Evolutionary conservation across 108 stramenopile species (phyloP).

Genomic region (Schizochytrium sp.): DNA sequence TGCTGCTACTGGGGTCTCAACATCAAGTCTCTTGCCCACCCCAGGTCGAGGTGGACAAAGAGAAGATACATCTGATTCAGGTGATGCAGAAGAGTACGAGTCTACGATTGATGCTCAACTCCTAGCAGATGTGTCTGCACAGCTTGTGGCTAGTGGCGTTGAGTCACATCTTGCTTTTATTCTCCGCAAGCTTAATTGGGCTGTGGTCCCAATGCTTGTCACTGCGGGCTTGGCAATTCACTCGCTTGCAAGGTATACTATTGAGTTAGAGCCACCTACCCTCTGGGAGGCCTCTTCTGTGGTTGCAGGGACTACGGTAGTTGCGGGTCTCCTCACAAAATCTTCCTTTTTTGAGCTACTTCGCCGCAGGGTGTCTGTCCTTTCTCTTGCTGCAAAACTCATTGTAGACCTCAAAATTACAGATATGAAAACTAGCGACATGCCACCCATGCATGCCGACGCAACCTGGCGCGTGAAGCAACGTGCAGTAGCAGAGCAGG

Average conservation of each 20-base stretch:
- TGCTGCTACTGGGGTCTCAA: too few relatives aligned
- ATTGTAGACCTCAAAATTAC: conserved; percentile 53
- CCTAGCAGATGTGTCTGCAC: neutral
- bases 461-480: conserved; percentile 26
- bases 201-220: neutral
- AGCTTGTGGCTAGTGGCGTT: conserved; percentile 36
- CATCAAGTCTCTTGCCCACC: neutral
- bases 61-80: neutral
- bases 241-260: neutral
- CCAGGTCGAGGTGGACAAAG: neutral
- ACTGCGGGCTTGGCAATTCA: neutral
- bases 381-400: conserved; percentile 9
- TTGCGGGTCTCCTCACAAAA: neutral
- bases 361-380: neutral
- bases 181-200: conserved; percentile 34
- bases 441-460: conserved; percentile 26
- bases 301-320: neutral
- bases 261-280: neutral
- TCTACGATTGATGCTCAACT: neutral
- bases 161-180: conserved; percentile 26
- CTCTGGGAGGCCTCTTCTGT: neutral
- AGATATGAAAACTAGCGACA: conserved; percentile 18
- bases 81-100: neutral
- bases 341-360: neutral
- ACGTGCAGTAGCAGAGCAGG: conserved; percentile 36